Percentiles rank a stretch among this genome's conserved stretches.
These are phyloP conservation scores for Arthroderma sp. DNA, from an alignment of 2,329 filamentous ascomycete species.

Conservation along the genomic window DNA sequence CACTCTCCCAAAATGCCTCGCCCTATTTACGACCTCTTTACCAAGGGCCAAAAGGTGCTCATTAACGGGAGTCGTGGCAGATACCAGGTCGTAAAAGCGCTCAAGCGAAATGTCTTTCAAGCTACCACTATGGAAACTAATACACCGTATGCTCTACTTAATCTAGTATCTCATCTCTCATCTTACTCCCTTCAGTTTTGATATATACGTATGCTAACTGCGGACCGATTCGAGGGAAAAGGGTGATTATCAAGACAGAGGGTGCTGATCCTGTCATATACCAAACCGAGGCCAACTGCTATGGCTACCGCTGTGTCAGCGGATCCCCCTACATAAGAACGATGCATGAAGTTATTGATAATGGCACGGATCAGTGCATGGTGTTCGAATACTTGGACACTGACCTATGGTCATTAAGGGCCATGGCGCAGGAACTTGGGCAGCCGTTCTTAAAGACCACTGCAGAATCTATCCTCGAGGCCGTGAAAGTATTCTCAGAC, in stretches of 20 bases:
- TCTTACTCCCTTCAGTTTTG: background rate
- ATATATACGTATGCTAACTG: conserved; percentile 4
- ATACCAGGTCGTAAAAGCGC: conserved; percentile 7
- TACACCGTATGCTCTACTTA: conserved; percentile 6
- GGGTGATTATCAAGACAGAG: conserved; percentile 8
- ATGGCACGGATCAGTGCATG: conserved; percentile 12
- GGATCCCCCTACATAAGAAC: conserved; percentile 8
- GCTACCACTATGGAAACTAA: conserved; percentile 1
- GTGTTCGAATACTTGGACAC: conserved; percentile 12
- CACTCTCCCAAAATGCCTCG: conserved; percentile 5
- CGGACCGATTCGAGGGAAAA: background rate
- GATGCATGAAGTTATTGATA: conserved; percentile 10
- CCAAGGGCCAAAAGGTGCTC: conserved; percentile 8
- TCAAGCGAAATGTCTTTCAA: conserved; percentile 10
- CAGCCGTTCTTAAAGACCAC: conserved; percentile 5
- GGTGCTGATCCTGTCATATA: background rate
- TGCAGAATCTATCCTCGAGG: conserved; percentile 10
- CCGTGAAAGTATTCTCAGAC: conserved; percentile 10
- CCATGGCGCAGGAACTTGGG: background rate
- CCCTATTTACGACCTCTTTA: conserved; percentile 8
- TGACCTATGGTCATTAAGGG: conserved; percentile 11
- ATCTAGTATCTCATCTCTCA: too few species aligned
- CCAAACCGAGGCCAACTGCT: conserved; percentile 5
- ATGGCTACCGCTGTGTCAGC: conserved; percentile 8
- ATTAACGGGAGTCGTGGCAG: conserved; percentile 4